Base-by-base conservation (phyloP, 352 stramenopile species). In the Globisporangium paroecandrum region DNA sequence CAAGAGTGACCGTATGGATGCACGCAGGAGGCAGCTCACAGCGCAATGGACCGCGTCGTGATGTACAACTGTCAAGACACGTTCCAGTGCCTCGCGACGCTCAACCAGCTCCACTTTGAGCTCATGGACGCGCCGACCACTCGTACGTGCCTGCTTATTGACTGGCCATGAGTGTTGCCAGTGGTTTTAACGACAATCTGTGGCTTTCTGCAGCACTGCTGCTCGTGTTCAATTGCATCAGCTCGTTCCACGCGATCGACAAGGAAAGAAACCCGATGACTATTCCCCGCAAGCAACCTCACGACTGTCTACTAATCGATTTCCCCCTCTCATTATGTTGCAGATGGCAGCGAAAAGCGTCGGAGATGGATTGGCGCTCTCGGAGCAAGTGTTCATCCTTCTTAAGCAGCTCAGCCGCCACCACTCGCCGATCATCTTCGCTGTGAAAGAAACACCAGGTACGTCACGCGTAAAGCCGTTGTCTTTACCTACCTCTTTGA, bases 61-160 rank as follows among this genome's bases (percentile, higher is more conserved):
- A 69, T 77, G 1, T 89, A 76, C 61, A 69, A 69, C 51, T 92
- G 84, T 59, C 75, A 76, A 22, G 84, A 92, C 70, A 84, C 84
- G 58, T 89, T 88, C 65, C 82, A 92, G 69, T 88, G 81, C 79
- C 79, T 92, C 29, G 82, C 84, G 57, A 90, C 84, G 49, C 72
- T 92, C 24, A 92, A 89, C 63, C 76, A 90, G 27, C 64, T 92
- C 32, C 84, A 92, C 58, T 92, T 87, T 49, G 64, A 84, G 66
- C 64, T 92, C 25, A 68, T 89, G 32, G 69, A 88, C 5, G 71
- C 69, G n/a, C 10, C 79, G 6, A 69, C 82, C 7, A 69, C 71
- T 38, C 81, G 84, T 92, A 72, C 49, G 77, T 69, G 2, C 22
- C 12, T 32, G 56, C n/a, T 10, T 24, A 25, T 47, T 18, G 20